These are phyloP conservation scores for Annulohypoxylon maeteangense DNA, from an alignment of 495 filamentous ascomycete species.

Conservation along the genomic window DNA sequence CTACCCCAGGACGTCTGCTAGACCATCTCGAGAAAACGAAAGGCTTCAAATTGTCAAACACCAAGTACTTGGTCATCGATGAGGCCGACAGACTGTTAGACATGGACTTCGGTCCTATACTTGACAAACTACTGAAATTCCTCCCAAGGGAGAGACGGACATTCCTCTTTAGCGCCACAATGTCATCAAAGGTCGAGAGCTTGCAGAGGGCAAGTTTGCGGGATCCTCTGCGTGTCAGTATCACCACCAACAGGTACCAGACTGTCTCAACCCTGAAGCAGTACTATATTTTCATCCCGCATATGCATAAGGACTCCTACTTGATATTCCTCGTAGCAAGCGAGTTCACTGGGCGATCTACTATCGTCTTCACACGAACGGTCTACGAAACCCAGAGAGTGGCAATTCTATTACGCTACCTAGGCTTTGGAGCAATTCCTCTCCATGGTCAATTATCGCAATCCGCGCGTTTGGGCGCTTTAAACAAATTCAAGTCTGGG, in stretches of 20 bases:
- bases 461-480: constrained; percentile 80
- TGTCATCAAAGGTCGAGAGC: constrained; percentile 90
- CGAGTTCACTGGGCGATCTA: constrained; percentile 82
- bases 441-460: constrained; percentile 87
- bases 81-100: constrained; percentile 94
- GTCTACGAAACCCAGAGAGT: constrained; percentile 89
- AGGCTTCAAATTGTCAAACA: constrained; percentile 80
- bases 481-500: constrained; percentile 85
- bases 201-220: constrained; percentile 87
- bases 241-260: constrained; percentile 81
- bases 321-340: constrained; percentile 81
- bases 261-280: constrained; percentile 88
- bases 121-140: constrained; percentile 93
- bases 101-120: constrained; percentile 90
- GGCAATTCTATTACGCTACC: constrained; percentile 78
- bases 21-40: constrained; percentile 98
- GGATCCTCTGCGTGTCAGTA: constrained; percentile 75
- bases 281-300: constrained; percentile 84
- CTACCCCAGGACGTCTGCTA: constrained; percentile 88
- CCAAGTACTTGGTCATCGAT: constrained; percentile 93
- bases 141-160: constrained; percentile 83
- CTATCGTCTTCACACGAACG: constrained; percentile 92
- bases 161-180: constrained; percentile 93
- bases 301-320: constrained; percentile 91
- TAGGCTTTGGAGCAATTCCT: constrained; percentile 86